phyloP scores from a whole-genome alignment of 164 flowering plant genomes.

The Malania oleifera region DNA sequence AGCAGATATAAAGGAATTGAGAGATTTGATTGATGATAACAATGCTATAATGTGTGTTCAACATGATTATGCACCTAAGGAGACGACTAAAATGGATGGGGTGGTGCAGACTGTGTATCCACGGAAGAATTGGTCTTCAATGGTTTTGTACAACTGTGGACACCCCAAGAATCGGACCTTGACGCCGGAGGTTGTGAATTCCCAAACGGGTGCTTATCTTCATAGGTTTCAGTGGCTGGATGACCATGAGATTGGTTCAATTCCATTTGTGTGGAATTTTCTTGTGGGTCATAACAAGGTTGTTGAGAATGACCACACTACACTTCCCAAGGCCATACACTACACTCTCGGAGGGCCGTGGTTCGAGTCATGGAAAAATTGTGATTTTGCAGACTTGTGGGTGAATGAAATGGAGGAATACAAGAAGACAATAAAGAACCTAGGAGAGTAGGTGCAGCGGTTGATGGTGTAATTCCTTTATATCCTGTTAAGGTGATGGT shows the following conservation, averaged over 20 bases:
- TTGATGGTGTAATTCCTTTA: background rate
- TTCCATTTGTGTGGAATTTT: constrained; percentile 92
- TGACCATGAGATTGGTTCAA: constrained; percentile 76
- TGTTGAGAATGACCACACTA: constrained; percentile 49
- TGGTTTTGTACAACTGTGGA: constrained; percentile 90
- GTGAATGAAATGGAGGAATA: constrained; percentile 71
- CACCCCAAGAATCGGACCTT: constrained; percentile 69
- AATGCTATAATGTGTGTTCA: constrained; percentile 92
- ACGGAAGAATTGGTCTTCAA: constrained; percentile 93
- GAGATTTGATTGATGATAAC: constrained; percentile 62
- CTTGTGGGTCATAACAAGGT: constrained; percentile 89
- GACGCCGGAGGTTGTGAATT: constrained; percentile 75
- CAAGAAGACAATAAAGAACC: constrained; percentile 10
- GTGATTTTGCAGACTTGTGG: constrained; percentile 90
- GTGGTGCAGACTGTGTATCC: constrained; percentile 87
- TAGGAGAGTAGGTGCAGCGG: background rate
- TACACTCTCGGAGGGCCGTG: constrained; percentile 96
- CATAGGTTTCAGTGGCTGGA: constrained; percentile 93
- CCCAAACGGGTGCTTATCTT: constrained; percentile 74
- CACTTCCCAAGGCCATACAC: constrained; percentile 79
- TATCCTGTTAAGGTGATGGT: background rate
- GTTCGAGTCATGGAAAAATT: constrained; percentile 88
- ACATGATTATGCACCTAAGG: constrained; percentile 90
- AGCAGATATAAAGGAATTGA: constrained; percentile 67
- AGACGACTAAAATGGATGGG: constrained; percentile 92